Evolutionary conservation across 1,284 basidiomycete genomes (phyloP), one percentile per base, ranked within the genome.

Genomic region (Apiotrichum gracile): DNA sequence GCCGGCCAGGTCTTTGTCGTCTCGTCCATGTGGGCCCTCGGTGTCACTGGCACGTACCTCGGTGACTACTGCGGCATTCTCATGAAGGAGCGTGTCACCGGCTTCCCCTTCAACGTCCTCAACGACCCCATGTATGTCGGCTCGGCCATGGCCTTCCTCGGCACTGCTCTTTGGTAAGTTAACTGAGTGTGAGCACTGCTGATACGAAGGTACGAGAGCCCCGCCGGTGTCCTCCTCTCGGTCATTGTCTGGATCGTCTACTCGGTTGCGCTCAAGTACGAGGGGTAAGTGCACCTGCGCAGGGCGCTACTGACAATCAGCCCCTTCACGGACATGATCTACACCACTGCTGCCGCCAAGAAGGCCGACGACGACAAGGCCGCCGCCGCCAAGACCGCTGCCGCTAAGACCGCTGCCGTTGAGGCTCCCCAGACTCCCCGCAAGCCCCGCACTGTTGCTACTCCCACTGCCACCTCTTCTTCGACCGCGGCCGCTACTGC

Each of bases 31-130:
- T 97, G 85, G 82, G 86, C 87, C 0, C 78, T 98, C 16, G 94
- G 94, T 17, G 79, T 97, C 60, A 96, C 93, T 9, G 75, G 76
- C 41, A 93, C 90, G 2, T 93, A 91, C 79, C 82, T 97, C 42
- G 92, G 94, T 6, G 94, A 97, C 77, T 97, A 97, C 77, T 98
- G 97, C 75, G 94, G 94, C n/a, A 97, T 97, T 65, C 79, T 97
- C 51, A 96, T 97, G 91, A 85, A 91, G 69, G 80, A 87, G 62
- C 75, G 79, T 60, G 76, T 81, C 49, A 80, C 78, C 6, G 85
- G 88, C 21, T 98, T 98, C 78, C 94, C 94, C 0, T 98, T 97
- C 81, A 96, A 94, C 69, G 82, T 97, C 47, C 80, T 94, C 55
- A 81, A 83, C 40, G 86, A 97, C 75, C 94, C 94, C 1, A 97